A percentile compares a stretch with the other conserved stretches of the same genome.
phyloP scores from a whole-genome alignment of 495 filamentous ascomycete genomes.

The Neurospora sp. region DNA sequence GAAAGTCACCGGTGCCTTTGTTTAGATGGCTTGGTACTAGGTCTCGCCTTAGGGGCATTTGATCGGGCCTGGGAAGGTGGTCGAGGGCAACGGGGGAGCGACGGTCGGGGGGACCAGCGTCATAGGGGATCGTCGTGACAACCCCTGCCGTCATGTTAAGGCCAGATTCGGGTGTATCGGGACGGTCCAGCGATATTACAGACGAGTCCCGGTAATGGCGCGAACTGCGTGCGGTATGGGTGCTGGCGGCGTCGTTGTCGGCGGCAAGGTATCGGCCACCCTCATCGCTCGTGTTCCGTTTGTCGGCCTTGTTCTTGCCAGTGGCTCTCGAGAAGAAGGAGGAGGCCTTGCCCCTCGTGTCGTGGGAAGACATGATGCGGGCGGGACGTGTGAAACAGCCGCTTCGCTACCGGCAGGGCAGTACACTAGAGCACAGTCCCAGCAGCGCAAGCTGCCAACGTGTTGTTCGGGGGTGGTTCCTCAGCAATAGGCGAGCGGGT shows the following conservation, averaged over 20 bases:
- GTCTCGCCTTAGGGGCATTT: slow-evolving; percentile 53
- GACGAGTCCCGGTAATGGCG: slow-evolving; percentile 73
- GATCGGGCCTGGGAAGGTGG: slow-evolving; percentile 60
- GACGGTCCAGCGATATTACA: slow-evolving; percentile 60
- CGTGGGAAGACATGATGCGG: slow-evolving; percentile 47
- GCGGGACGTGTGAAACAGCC: slow-evolving; percentile 21
- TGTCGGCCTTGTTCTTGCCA: slow-evolving; percentile 59
- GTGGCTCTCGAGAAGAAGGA: slow-evolving; percentile 63
- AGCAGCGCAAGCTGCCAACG: slow-evolving; percentile 7
- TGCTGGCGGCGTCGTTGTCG: slow-evolving; percentile 42
- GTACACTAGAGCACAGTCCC: background rate
- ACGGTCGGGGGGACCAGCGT: slow-evolving; percentile 56
- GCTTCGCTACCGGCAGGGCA: slow-evolving; percentile 8
- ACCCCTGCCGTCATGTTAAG: slow-evolving; percentile 73
- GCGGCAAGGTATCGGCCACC: slow-evolving; percentile 34
- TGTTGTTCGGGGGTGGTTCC: slow-evolving; percentile 6
- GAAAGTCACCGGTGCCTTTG: slow-evolving; percentile 67
- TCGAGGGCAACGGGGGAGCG: slow-evolving; percentile 66
- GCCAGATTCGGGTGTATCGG: slow-evolving; percentile 36
- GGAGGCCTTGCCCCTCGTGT: slow-evolving; percentile 68
- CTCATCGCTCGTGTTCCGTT: slow-evolving; percentile 43
- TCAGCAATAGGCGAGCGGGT: slow-evolving; percentile 3
- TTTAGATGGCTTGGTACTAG: slow-evolving; percentile 74
- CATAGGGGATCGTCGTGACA: slow-evolving; percentile 85
- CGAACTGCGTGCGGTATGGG: slow-evolving; percentile 62